Evolutionary conservation across 2,329 filamentous ascomycete genomes (phyloP), one percentile per base, ranked within the genome.

Genomic region (Huntiella decipiens): DNA sequence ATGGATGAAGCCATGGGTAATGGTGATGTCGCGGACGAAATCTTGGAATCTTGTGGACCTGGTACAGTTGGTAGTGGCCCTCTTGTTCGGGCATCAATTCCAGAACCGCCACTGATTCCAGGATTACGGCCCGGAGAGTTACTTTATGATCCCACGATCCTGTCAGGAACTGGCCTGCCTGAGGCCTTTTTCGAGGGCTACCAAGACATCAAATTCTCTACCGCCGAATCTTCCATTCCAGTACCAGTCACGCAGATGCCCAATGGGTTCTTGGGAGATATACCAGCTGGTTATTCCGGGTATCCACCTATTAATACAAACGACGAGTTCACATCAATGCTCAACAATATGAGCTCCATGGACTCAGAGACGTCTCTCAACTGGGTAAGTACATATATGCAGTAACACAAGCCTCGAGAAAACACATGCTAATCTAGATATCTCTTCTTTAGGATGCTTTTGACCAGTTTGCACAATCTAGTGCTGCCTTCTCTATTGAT

Each of bases 381-480:
- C 54, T 70, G 66, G 66, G 66, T 69, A 60, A 52, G 65, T 52
- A 19, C 17, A n/a, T 28, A 28, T 7, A 10, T 28, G 3, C 8
- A 28, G 22, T 28, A 28, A 5, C 5, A 13, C 37, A 17, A 7
- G 5, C 32, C 33, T 38, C 3, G 42, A 44, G 12, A 16, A 39
- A 28, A 28, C 22, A 28, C 8, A 4, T 10, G 8, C 22, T 28
- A 28, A 17, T 39, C 5, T 39, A 6, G 12, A 22, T 8, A 34
- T 38, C 40, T 16, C 4, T 49, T 47, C 4, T 41, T 33, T 44
- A 75, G 72, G 66, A 67, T 38, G 66, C 68, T 10, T 68, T 76
- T 41, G 71, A 76, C 50, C 73, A 66, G 44, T 75, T 69, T 50
- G 65, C 71, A 0, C 72, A 76, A 50, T 57, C 44, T 10, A 41